Evolutionary conservation across 176 grass and related monocot genomes (phyloP), one percentile per base, ranked within the genome.

Genomic region (Zea mays): DNA sequence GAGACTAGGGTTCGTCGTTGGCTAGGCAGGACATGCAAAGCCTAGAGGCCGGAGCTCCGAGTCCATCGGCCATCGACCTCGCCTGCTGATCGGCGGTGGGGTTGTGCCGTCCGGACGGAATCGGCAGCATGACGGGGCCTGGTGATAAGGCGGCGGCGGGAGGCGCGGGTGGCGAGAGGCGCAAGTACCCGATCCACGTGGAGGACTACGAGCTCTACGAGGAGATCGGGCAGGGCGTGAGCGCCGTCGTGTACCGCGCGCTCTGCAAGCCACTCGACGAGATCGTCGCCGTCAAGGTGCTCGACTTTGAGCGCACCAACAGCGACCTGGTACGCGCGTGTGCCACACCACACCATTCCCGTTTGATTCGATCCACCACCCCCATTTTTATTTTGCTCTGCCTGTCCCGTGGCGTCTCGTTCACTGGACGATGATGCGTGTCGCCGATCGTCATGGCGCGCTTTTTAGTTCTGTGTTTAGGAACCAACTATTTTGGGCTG

Each of bases 151-250:
- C 57, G 16, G 64, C 34, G 7, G 40, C 17, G 21, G 38, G 40
- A 40, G 58, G 85, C 27, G 79, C 71, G 6, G 81, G 27, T 5
- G 67, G 27, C 54, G 91, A 95, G 80, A 86, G 77, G 78, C 91
- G 81, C 77, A 99, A 87, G 74, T 99, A 95, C 70, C 87, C 92
- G 67, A 94, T 95, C 87, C 81, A 39, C 27, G 81, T 57, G 20
- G 90, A 92, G 37, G 92, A 99, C 78, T 99, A 99, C 85, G 87
- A 92, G 87, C 74, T 99, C 62, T 90, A 81, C 67, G 96, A 99
- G 73, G 78, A 86, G 90, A 71, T 99, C 33, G 96, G 96, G 71
- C 89, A 95, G 81, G 96, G 96, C 11, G 90, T 81, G 83, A 95
- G 92, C 67, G 96, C 92, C 27, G 51, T 90, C 42, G 96, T 99